Base-by-base conservation (phyloP, 1,284 basidiomycete species). In the Dichomitus squalens region DNA sequence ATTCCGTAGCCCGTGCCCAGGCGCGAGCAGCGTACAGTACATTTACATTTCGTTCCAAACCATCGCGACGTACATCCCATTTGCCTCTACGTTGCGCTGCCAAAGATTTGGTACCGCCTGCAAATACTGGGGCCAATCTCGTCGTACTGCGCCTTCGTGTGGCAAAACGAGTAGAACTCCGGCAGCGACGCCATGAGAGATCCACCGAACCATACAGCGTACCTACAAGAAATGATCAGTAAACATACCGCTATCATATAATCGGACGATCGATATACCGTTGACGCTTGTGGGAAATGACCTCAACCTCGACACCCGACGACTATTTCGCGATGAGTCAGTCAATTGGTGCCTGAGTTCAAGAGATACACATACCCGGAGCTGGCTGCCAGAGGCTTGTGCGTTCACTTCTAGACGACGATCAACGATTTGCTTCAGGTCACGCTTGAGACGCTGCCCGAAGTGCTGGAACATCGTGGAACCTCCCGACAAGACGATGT, bases 401-500 rank as follows among this genome's bases (percentile, higher is more conserved):
- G 88, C 92, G 64, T 87, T 90, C 2, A 86, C 86, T 58, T 93
- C 90, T 59, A 99, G 83, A 57, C 97, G 82, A 60, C 88, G 88
- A 73, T 98, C 96, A 40, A 99, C 97, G 41, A 99, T 79, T 64
- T 93, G 87, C 77, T 96, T 96, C 53, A 99, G 78, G 72, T 99
- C 97, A 54, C 96, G 88, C 77, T 98, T 96, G 61, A 99, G 83
- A 54, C 97, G 87, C 70, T 94, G 89, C 16, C 95, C 95, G 73
- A 99, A 99, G 79, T 98, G 91, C 68, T 97, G 92, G 80, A 96
- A 97, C 95, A 96, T 96, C 50, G 95, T 98, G 14, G 92, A 95
- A n/a, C 95, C 95, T 53, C 95, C 95, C 0, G 90, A 93, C 5
- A 97, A 77, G 16, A 98, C 95, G 63, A 97, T 97, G 77, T 97